A percentile compares a stretch with the other conserved stretches of the same genome.
These are phyloP conservation scores for Lipomyces japonicus DNA, from an alignment of 805 yeast genomes.

Conservation along the genomic window DNA sequence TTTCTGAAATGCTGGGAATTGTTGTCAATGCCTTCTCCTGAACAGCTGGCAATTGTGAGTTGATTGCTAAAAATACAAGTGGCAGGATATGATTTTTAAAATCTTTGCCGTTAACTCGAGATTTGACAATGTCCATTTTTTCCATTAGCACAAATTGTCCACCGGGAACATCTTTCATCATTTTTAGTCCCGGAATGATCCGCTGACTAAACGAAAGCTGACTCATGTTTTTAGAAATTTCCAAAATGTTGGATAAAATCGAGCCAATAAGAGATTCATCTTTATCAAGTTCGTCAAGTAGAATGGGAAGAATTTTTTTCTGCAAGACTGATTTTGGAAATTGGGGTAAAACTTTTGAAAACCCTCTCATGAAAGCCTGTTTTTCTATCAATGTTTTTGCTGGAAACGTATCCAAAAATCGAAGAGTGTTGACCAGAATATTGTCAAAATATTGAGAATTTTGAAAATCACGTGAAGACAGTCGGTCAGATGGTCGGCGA, in stretches of 20 bases:
- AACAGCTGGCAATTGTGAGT: conserved; percentile 38
- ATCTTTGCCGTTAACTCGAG: conserved; percentile 51
- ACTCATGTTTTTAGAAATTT: conserved; percentile 64
- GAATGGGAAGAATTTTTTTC: conserved; percentile 70
- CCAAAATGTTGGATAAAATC: conserved; percentile 54
- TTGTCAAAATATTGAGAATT: conserved; percentile 74
- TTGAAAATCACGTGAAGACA: conserved; percentile 63
- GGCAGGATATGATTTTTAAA: conserved; percentile 49
- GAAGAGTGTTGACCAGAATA: conserved; percentile 73
- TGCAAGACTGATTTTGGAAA: conserved; percentile 57
- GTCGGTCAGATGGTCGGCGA: conserved; percentile 55
- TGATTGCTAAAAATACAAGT: conserved; percentile 40
- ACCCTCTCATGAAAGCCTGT: conserved; percentile 61
- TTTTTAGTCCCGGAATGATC: conserved; percentile 48
- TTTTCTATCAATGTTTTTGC: conserved; percentile 69
- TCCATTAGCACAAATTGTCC: conserved; percentile 48
- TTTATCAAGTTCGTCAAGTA: conserved; percentile 49
- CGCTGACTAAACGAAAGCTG: conserved; percentile 73
- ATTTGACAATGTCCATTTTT: conserved; percentile 47
- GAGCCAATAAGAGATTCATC: conserved; percentile 44
- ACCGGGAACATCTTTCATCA: conserved; percentile 39
- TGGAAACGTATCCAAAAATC: conserved; percentile 76
- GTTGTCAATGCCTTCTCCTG: conserved; percentile 54
- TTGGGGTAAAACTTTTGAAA: conserved; percentile 50
- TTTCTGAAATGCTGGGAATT: conserved; percentile 42